Evolutionary conservation across 2,329 filamentous ascomycete species (phyloP).

Genomic region (Acarospora socialis): DNA sequence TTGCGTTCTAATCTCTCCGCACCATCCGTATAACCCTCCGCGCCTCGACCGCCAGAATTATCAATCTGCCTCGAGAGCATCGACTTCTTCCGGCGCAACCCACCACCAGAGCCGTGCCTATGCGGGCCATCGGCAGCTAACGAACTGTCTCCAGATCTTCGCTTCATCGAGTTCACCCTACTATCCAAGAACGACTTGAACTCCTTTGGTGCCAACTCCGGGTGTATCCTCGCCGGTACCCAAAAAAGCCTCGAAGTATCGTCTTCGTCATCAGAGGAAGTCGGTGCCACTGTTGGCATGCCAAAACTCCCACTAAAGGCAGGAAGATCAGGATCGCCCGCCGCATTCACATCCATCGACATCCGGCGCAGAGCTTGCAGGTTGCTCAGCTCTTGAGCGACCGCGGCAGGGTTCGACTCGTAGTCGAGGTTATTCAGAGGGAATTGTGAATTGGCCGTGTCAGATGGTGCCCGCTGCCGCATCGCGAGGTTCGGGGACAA

Average conservation of each 20-base stretch:
- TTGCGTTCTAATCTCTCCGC: conserved; percentile 66
- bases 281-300: conserved; percentile 29
- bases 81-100: conserved; percentile 76
- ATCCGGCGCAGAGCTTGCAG: conserved; percentile 78
- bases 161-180: conserved; percentile 75
- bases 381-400: conserved; percentile 85
- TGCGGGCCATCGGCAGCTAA: conserved; percentile 46
- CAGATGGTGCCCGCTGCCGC: conserved; percentile 38
- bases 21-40: conserved; percentile 63
- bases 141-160: conserved; percentile 60
- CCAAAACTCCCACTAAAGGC: conserved; percentile 26
- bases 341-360: conserved; percentile 75
- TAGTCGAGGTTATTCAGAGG: conserved; percentile 75
- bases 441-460: conserved; percentile 46
- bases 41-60: conserved; percentile 43
- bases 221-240: conserved; percentile 89
- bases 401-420: conserved; percentile 76
- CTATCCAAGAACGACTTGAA: conserved; percentile 96
- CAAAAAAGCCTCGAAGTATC: conserved; percentile 83
- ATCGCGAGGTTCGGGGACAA: conserved; percentile 40
- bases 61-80: conserved; percentile 91
- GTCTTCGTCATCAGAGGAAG: conserved; percentile 52
- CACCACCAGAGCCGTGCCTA: conserved; percentile 39
- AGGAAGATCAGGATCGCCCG: conserved; percentile 43
- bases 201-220: conserved; percentile 85